Percentiles rank a stretch among this genome's conserved stretches.
Conservation (phyloP, 139 green algal species). For the Raphidocelis subcapitata region DNA sequence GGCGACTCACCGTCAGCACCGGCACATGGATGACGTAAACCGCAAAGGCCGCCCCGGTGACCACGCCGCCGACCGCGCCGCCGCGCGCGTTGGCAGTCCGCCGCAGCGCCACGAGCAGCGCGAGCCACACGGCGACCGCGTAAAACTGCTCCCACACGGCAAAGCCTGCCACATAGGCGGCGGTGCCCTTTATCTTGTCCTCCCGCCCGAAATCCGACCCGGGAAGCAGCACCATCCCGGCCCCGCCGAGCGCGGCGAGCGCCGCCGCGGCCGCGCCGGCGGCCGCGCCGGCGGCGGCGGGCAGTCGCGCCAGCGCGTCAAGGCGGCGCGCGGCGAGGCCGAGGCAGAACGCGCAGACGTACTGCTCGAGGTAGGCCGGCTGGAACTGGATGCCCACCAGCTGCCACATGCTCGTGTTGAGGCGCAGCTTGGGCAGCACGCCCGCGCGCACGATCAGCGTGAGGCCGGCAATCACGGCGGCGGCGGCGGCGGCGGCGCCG, state of each 20-base stretch:
- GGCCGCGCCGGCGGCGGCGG: not conserved
- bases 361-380: not conserved
- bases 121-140: slow-evolving; percentile 1
- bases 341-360: not conserved
- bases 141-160: slow-evolving; percentile 6
- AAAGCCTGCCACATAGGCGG: not conserved
- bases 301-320: not conserved
- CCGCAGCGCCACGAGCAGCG: not conserved
- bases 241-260: not conserved
- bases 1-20: slow-evolving; percentile 3
- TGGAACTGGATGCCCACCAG: slow-evolving; percentile 1
- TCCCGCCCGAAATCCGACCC: not conserved
- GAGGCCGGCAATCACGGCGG: not conserved
- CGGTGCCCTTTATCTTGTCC: not conserved
- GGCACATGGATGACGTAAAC: slow-evolving; percentile 3
- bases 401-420: not conserved
- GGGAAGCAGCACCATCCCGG: not conserved
- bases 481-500: no score
- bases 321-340: not conserved
- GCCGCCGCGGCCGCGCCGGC: not conserved
- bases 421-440: not conserved
- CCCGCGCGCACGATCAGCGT: not conserved
- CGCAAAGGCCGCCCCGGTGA: not conserved
- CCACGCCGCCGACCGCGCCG: not conserved
- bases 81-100: not conserved